These are phyloP conservation scores for Coprinellus micaceus DNA, from an alignment of 768 basidiomycete species.

Conservation along the genomic window DNA sequence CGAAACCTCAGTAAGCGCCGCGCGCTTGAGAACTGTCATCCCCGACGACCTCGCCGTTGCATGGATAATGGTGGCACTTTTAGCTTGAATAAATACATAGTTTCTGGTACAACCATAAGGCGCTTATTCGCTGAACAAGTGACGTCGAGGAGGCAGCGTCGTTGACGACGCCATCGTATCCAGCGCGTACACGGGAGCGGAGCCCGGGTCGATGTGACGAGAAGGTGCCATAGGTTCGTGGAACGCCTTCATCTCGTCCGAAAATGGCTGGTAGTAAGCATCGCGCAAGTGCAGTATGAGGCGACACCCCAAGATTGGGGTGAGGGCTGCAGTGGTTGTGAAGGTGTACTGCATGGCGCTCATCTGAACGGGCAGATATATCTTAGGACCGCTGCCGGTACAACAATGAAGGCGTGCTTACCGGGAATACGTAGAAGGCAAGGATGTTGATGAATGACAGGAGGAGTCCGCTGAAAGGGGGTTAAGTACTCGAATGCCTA, in stretches of 20 bases:
- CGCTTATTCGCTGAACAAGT: no score
- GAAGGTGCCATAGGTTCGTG: no score
- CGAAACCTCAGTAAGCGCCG: no score
- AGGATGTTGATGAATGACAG: background rate
- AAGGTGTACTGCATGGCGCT: background rate
- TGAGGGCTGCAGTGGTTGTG: background rate
- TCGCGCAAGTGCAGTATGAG: background rate
- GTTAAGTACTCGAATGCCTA: background rate
- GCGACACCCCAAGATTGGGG: background rate
- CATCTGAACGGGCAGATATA: background rate
- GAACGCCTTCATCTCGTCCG: background rate
- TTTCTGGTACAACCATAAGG: no score
- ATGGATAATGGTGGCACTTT: no score
- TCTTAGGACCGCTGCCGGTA: background rate
- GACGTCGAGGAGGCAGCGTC: no score
- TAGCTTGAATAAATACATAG: no score
- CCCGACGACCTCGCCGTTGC: no score
- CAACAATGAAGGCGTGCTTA: background rate
- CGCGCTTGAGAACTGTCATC: no score
- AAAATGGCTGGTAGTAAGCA: background rate
- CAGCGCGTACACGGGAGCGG: no score
- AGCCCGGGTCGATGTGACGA: no score
- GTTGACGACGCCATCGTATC: no score
- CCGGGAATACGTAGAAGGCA: background rate
- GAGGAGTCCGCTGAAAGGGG: background rate